A percentile compares a stretch with the other conserved stretches of the same genome.
Evolutionary conservation across 2,329 filamentous ascomycete genomes (phyloP).

Genomic region (Arachnopeziza araneosa): DNA sequence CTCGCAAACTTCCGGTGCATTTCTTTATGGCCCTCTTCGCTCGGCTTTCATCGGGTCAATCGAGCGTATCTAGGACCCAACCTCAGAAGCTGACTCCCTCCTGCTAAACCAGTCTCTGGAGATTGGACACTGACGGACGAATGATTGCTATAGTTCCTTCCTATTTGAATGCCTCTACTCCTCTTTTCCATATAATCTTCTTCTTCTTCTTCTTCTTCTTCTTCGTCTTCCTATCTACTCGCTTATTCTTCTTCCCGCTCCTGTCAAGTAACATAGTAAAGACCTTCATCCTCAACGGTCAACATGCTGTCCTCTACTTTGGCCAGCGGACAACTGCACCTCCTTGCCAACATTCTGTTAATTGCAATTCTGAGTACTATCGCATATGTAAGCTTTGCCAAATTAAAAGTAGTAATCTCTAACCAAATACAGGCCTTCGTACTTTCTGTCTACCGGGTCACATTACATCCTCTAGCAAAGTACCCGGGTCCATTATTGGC

Average conservation of each 20-base stretch:
- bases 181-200: background rate
- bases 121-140: background rate
- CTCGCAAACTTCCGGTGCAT: no score
- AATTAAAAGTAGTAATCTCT: background rate
- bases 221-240: background rate
- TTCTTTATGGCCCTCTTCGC: background rate
- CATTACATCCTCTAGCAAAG: constrained; percentile 29
- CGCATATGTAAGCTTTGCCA: background rate
- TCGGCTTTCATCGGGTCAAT: background rate
- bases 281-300: background rate
- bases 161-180: background rate
- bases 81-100: background rate
- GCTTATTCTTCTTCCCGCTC: no score
- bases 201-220: background rate
- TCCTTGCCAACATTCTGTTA: background rate
- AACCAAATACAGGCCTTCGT: background rate
- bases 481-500: constrained; percentile 30
- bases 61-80: background rate
- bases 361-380: background rate
- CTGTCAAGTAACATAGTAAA: background rate
- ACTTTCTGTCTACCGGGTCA: constrained; percentile 34
- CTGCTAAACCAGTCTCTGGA: background rate
- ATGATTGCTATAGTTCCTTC: background rate
- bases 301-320: background rate
- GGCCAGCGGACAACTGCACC: background rate